phyloP scores from a whole-genome alignment of 495 filamentous ascomycete genomes.

The Cairneyella variabilis region DNA sequence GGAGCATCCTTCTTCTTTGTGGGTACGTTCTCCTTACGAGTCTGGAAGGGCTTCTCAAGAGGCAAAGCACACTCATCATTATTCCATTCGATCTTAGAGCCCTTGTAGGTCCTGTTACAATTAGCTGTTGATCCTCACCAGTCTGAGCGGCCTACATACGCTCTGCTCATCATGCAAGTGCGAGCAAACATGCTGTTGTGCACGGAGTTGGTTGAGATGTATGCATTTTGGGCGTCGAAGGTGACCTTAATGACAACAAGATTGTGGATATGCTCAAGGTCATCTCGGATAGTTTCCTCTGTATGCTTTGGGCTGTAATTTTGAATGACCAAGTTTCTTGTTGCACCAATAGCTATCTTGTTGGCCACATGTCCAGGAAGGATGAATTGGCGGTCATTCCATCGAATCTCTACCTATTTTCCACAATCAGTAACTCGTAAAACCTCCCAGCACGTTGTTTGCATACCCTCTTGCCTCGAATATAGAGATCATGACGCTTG shows the following conservation, averaged over 20 bases:
- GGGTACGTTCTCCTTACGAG: constrained; percentile 30
- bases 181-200: constrained; percentile 71
- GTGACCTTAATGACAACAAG: constrained; percentile 64
- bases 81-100: constrained; percentile 66
- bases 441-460: neutral
- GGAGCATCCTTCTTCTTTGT: constrained; percentile 34
- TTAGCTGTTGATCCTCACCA: constrained; percentile 37
- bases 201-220: constrained; percentile 73
- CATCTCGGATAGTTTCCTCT: constrained; percentile 60
- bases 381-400: constrained; percentile 72
- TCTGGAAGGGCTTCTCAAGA: constrained; percentile 32
- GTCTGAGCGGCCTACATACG: constrained; percentile 23
- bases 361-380: constrained; percentile 61
- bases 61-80: constrained; percentile 71
- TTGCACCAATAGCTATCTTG: constrained; percentile 69
- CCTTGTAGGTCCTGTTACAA: constrained; percentile 73
- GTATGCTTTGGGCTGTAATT: constrained; percentile 56
- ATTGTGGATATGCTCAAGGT: constrained; percentile 82
- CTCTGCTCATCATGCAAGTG: constrained; percentile 74
- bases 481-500: constrained; percentile 63
- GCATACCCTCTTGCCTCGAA: constrained; percentile 63
- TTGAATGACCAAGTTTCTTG: constrained; percentile 68
- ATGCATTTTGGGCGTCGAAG: constrained; percentile 52
- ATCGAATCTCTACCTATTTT: constrained; percentile 61
- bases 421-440: constrained; percentile 19